A percentile compares a stretch with the other conserved stretches of the same genome.
These are phyloP conservation scores for Candida ortonii DNA, from an alignment of 805 yeast species.

Conservation along the genomic window DNA sequence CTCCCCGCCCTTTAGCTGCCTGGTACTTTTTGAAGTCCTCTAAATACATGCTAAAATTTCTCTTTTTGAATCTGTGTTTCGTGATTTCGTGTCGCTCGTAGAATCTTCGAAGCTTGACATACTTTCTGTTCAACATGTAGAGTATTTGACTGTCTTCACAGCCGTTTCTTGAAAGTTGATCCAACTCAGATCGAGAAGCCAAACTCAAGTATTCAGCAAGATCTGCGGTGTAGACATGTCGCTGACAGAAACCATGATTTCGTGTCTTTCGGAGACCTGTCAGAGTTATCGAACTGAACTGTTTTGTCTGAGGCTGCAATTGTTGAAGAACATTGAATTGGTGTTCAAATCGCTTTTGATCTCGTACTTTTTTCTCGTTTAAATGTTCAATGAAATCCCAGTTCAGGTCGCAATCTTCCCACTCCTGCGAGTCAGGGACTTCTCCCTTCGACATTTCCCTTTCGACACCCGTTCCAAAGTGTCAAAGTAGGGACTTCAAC, in stretches of 20 bases:
- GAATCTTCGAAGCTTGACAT: slow-evolving; percentile 26
- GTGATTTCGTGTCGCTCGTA: slow-evolving; percentile 25
- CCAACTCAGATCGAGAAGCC: slow-evolving; percentile 26
- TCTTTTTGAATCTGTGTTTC: slow-evolving; percentile 31
- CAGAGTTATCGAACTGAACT: slow-evolving; percentile 15
- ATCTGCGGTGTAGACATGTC: slow-evolving; percentile 35
- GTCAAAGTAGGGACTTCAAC: slow-evolving; percentile 1
- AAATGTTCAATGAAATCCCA: slow-evolving; percentile 16
- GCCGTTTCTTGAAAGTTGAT: slow-evolving; percentile 20
- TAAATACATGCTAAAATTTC: slow-evolving; percentile 26
- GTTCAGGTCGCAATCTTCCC: slow-evolving; percentile 15
- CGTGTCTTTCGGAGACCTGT: slow-evolving; percentile 16
- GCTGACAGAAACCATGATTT: slow-evolving; percentile 28
- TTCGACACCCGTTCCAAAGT: slow-evolving; percentile 1
- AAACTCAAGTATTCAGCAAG: slow-evolving; percentile 32
- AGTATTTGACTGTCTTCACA: slow-evolving; percentile 27
- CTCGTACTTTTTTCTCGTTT: background rate
- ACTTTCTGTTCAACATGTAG: slow-evolving; percentile 30
- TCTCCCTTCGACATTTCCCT: slow-evolving; percentile 9
- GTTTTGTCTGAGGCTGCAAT: slow-evolving; percentile 20
- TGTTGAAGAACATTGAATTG: slow-evolving; percentile 13
- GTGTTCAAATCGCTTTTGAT: slow-evolving; percentile 8
- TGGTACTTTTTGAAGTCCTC: slow-evolving; percentile 31
- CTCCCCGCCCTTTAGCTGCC: slow-evolving; percentile 23
- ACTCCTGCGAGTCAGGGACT: slow-evolving; percentile 23